Evolutionary conservation across 1,139 yeast genomes (phyloP), one percentile per base, ranked within the genome.

Genomic region (Zhuliangozyma blackwelliae): DNA sequence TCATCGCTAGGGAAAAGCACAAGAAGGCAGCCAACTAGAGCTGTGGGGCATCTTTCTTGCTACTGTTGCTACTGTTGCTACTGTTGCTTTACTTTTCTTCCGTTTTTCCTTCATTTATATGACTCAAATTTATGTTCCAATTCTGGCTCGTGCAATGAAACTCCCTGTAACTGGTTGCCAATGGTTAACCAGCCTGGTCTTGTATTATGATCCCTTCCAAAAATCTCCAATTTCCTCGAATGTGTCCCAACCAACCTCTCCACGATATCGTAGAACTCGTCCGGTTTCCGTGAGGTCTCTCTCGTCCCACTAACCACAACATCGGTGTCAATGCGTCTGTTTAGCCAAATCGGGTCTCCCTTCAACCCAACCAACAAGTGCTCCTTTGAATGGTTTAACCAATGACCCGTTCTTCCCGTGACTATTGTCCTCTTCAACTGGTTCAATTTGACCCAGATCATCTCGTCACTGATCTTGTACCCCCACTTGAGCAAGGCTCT

Each of bases 371-470:
- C 86, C 10, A 90, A 61, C 32, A 88, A 66, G 55, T 90, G 97
- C 58, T 90, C 97, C 50, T 90, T 90, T 1, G 96, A 86, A 58
- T 90, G 97, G 54, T 90, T 90, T 35, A 90, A 67, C 97, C 97
- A 90, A 57, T 90, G 97, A 0, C 97, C 97, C 0, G 97, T 90
- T 44, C 97, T 66, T 1, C 97, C 97, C 0, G 97, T 90, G 41
- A 94, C 92, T 35, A 90, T 89, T 0, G 96, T 90, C 44, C 96
- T 65, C 25, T 82, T 79, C 42, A 90, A 63, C 55, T 90, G 97
- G 56, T 90, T 90, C 9, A 94, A 77, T 56, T 90, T 90, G 42
- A 88, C 76, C 97, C 97, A 90, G 16, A 90, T 77, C 47, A 90
- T 61, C 56, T 89, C 97, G 55, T 89, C 92, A 21, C 78, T 64